These are phyloP conservation scores for Annona squamosa DNA, from an alignment of 164 flowering plant species.

Conservation along the genomic window DNA sequence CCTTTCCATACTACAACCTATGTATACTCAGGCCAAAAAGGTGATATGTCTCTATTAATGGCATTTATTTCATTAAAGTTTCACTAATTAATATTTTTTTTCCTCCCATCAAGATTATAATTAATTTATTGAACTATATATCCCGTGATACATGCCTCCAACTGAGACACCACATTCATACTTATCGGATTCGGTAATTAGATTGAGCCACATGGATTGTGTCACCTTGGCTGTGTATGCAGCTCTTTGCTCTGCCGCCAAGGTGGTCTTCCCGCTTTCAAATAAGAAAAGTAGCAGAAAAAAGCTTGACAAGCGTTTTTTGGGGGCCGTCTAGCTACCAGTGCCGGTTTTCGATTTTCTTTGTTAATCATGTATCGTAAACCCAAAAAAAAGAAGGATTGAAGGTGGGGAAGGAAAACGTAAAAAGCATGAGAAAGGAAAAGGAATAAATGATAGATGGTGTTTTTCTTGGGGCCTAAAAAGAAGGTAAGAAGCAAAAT, in stretches of 20 bases:
- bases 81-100: background rate
- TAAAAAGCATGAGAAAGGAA: background rate
- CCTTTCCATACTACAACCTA: background rate
- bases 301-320: background rate
- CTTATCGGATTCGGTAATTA: too few species aligned
- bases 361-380: background rate
- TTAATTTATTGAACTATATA: background rate
- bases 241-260: background rate
- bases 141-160: too few species aligned
- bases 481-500: background rate
- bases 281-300: background rate
- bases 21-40: background rate
- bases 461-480: background rate
- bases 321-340: background rate
- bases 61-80: too few species aligned
- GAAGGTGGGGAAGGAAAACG: slow-evolving; percentile 1
- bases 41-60: background rate
- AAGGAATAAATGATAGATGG: background rate
- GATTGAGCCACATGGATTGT: background rate
- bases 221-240: background rate
- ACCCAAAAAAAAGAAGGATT: too few species aligned
- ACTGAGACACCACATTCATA: too few species aligned
- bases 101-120: background rate
- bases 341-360: background rate
- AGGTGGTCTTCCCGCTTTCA: background rate